Evolutionary conservation across 257 asterid species (phyloP).

Genomic region (Solanum virginianum): DNA sequence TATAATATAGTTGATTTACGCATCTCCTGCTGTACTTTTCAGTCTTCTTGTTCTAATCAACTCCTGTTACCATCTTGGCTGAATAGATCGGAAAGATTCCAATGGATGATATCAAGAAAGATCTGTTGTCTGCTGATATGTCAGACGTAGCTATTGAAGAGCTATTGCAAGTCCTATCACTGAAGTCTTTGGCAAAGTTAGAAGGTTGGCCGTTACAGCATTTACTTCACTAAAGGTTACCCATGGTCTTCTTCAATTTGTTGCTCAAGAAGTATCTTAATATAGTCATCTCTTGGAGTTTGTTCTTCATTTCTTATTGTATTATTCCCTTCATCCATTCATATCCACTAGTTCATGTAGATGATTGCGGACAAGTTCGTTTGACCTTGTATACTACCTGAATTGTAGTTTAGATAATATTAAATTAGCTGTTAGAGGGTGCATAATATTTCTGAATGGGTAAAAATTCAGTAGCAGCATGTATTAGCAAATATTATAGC

Average conservation of each 20-base stretch:
- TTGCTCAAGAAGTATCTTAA: background rate
- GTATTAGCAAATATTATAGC: background rate
- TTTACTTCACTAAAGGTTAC: background rate
- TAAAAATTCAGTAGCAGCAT: background rate
- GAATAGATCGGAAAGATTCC: conserved; percentile 88
- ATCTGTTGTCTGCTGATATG: conserved; percentile 61
- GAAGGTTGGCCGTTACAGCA: conserved; percentile 44
- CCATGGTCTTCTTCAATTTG: background rate
- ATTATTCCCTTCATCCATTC: background rate
- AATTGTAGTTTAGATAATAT: background rate
- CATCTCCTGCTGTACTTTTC: background rate
- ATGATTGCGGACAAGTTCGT: background rate
- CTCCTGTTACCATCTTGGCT: background rate
- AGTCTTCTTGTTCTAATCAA: conserved; percentile 1
- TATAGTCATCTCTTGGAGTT: background rate
- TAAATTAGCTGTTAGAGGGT: background rate
- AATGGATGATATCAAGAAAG: conserved; percentile 74
- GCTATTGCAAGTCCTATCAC: conserved; percentile 65
- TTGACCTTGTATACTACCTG: background rate
- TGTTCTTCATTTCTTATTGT: background rate
- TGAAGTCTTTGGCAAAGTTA: conserved; percentile 69
- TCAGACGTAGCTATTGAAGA: conserved; percentile 85
- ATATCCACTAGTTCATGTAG: background rate
- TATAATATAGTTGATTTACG: background rate
- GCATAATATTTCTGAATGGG: background rate